These are phyloP conservation scores for Pichia norvegensis DNA, from an alignment of 1,139 yeast species.

Conservation along the genomic window DNA sequence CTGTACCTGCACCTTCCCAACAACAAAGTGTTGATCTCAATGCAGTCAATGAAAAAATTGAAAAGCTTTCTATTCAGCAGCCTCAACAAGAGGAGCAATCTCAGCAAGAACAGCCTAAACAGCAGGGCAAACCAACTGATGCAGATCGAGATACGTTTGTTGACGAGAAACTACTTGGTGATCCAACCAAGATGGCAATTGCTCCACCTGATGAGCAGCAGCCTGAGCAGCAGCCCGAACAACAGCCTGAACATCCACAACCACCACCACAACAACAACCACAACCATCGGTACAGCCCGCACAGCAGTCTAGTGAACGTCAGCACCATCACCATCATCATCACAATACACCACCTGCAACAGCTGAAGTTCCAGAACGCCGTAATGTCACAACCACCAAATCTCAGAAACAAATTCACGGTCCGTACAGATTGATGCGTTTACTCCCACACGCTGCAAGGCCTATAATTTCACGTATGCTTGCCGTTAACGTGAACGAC, in stretches of 20 bases:
- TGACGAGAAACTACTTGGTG: slow-evolving; percentile 15
- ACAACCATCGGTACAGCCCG: not conserved
- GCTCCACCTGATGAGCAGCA: slow-evolving; percentile 10
- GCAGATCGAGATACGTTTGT: slow-evolving; percentile 3
- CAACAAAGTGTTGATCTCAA: not conserved
- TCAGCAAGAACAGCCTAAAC: not conserved
- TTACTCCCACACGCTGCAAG: slow-evolving; percentile 89
- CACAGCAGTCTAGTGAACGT: slow-evolving; percentile 2
- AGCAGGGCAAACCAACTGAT: too few species aligned
- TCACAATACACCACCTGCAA: not conserved
- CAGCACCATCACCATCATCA: slow-evolving; percentile 13
- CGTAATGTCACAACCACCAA: slow-evolving; percentile 23
- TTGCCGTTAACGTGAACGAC: slow-evolving; percentile 57
- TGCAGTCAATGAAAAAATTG: not conserved
- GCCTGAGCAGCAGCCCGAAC: not conserved
- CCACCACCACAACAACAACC: not conserved
- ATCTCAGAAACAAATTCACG: slow-evolving; percentile 36
- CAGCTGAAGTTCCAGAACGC: slow-evolving; percentile 24
- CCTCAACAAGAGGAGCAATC: not conserved
- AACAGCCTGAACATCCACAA: not conserved
- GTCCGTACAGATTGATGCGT: slow-evolving; percentile 90
- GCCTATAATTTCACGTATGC: slow-evolving; percentile 71
- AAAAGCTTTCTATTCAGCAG: not conserved
- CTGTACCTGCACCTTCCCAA: not conserved
- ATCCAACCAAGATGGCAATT: slow-evolving; percentile 21